Percentiles rank a stretch among this genome's conserved stretches.
Conservation (phyloP, 1,284 basidiomycete species). For the Neolentinus lepideus region DNA sequence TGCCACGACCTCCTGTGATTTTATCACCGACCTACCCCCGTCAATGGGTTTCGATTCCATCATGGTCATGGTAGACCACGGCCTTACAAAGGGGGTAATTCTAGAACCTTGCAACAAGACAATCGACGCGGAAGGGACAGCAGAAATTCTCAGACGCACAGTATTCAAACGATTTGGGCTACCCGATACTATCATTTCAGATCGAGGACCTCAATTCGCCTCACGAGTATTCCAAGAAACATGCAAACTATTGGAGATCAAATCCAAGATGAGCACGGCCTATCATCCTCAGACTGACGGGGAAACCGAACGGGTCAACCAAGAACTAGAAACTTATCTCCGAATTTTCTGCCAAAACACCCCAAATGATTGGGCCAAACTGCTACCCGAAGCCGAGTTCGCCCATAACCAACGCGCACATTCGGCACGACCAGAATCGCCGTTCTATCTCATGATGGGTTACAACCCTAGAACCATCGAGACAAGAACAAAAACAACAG, state of each 20-base stretch:
- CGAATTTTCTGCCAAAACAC: conserved; percentile 24
- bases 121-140: conserved; percentile 6
- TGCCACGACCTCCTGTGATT: conserved; percentile 8
- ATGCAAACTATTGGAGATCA: neutral
- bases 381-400: conserved; percentile 30
- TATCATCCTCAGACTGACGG: conserved; percentile 37
- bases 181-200: conserved; percentile 16
- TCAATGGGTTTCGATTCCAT: conserved; percentile 10
- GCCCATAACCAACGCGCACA: conserved; percentile 26
- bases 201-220: conserved; percentile 17
- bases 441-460: no score
- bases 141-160: conserved; percentile 9
- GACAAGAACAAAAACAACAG: no score
- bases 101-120: conserved; percentile 14
- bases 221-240: conserved; percentile 4
- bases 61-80: conserved; percentile 15
- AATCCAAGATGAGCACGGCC: conserved; percentile 10
- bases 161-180: conserved; percentile 13
- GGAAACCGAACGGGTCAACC: conserved; percentile 35
- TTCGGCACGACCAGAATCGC: no score
- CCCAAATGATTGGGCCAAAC: conserved; percentile 28
- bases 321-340: conserved; percentile 30
- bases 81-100: conserved; percentile 8
- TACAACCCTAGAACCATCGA: no score
- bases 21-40: conserved; percentile 11